Evolutionary conservation across 495 filamentous ascomycete genomes (phyloP).

Genomic region (Hypomontagnella submonticulosa): DNA sequence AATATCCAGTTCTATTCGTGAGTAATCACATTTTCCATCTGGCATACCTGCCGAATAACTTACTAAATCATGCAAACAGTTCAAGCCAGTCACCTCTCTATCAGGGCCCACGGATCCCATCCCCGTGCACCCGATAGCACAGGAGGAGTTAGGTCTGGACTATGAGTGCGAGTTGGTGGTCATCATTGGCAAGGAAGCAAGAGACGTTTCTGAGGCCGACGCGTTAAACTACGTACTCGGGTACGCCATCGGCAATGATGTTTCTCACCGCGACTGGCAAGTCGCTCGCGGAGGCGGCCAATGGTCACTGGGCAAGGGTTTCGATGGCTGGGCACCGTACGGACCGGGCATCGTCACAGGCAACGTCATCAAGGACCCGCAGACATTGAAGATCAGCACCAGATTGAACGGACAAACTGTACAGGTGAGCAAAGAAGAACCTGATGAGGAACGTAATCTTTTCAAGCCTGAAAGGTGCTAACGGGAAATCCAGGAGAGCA

Average conservation of each 20-base stretch:
- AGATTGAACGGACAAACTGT: slow-evolving; percentile 77
- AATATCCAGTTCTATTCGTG: slow-evolving; percentile 80
- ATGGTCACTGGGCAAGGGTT: slow-evolving; percentile 85
- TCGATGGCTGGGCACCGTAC: slow-evolving; percentile 89
- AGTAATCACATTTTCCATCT: slow-evolving; percentile 35
- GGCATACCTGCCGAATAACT: background rate
- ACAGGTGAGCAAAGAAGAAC: slow-evolving; percentile 54
- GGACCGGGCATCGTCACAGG: slow-evolving; percentile 82
- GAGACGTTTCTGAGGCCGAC: slow-evolving; percentile 70
- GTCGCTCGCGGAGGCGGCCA: slow-evolving; percentile 80
- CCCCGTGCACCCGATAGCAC: slow-evolving; percentile 68
- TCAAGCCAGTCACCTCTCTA: slow-evolving; percentile 81
- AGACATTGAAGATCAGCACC: slow-evolving; percentile 71
- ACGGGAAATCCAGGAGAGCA: slow-evolving; percentile 62
- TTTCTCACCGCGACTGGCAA: slow-evolving; percentile 88
- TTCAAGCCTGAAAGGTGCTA: background rate
- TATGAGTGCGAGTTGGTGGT: slow-evolving; percentile 88
- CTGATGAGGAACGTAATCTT: background rate
- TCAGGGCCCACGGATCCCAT: slow-evolving; percentile 76
- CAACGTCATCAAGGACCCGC: slow-evolving; percentile 74
- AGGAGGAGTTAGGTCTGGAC: slow-evolving; percentile 70
- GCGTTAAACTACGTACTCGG: slow-evolving; percentile 82
- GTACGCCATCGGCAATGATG: slow-evolving; percentile 84
- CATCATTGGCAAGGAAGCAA: slow-evolving; percentile 77
- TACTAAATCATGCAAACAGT: slow-evolving; percentile 52